Evolutionary conservation across 805 yeast genomes (phyloP).

Genomic region (Yarrowia hollandica): DNA sequence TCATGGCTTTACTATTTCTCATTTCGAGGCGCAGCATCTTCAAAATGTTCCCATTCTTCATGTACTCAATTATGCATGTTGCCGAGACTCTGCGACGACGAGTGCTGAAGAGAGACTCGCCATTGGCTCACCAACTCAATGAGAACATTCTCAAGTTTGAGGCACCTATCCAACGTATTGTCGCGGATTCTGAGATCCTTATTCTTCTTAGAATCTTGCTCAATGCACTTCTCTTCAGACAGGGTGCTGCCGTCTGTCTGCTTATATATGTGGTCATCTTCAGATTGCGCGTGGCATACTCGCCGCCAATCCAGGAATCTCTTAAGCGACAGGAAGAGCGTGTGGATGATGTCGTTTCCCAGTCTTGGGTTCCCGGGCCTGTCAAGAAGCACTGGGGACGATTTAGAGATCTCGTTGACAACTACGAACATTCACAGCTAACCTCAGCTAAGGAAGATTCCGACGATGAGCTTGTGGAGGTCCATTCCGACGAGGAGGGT

Average conservation of each 20-base stretch:
- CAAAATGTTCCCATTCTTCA: slow-evolving; percentile 24
- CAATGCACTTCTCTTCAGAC: slow-evolving; percentile 57
- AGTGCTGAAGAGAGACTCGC: slow-evolving; percentile 30
- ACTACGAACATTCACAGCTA: slow-evolving; percentile 31
- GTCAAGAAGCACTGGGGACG: slow-evolving; percentile 52
- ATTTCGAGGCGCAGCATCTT: slow-evolving; percentile 12
- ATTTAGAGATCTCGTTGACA: slow-evolving; percentile 42
- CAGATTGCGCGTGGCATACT: slow-evolving; percentile 70
- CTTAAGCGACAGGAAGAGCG: slow-evolving; percentile 62
- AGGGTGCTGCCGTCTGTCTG: slow-evolving; percentile 58
- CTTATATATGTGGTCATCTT: slow-evolving; percentile 58
- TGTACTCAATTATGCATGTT: slow-evolving; percentile 22
- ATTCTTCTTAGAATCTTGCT: slow-evolving; percentile 46
- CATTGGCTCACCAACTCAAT: slow-evolving; percentile 39
- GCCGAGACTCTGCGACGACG: slow-evolving; percentile 20
- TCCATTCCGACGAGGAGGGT: slow-evolving; percentile 9
- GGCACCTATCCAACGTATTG: slow-evolving; percentile 52
- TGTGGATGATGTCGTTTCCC: slow-evolving; percentile 53
- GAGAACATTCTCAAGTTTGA: slow-evolving; percentile 50
- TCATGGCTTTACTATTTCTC: slow-evolving; percentile 8
- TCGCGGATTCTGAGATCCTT: slow-evolving; percentile 55
- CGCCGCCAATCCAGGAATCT: slow-evolving; percentile 63
- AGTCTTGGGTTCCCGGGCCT: slow-evolving; percentile 51
- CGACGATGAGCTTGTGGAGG: slow-evolving; percentile 25
- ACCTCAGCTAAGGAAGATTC: slow-evolving; percentile 27